Evolutionary conservation across 495 filamentous ascomycete genomes (phyloP), one percentile per base, ranked within the genome.

Genomic region (Penicillium bovifimosum): DNA sequence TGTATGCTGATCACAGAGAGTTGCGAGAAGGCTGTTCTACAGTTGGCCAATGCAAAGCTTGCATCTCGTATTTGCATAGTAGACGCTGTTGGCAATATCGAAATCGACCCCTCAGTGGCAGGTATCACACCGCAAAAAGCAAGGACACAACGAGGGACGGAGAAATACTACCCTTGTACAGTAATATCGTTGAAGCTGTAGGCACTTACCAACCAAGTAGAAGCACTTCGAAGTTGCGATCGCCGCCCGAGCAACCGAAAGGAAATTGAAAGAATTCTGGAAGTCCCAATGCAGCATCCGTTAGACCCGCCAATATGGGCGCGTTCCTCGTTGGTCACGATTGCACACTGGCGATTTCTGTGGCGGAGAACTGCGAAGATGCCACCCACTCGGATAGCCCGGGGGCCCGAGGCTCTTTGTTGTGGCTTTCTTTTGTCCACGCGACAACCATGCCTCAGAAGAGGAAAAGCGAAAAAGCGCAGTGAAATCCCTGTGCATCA

Each of bases 331-430:
- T 42, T 50, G 48, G 39, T 9, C 36, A 50, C 3, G 17, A 42
- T 33, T 50, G 48, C 24, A 50, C 29, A 35, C 28, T 41, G 10
- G 48, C 24, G 33, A 34, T 35, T 41, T 50, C 38, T 39, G 11
- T 35, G 5, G 48, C 42, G 48, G 48, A 50, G 48, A 50, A 50
- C 14, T 38, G 34, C 34, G 11, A 36, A 26, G 34, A 34, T 34
- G n/a, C 11, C 17, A 41, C 34, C 10, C 27, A 42, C 20, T 50
- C 48, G 47, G 47, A 50, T 50, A 42, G 36, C 38, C 34, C 47
- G 39, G 48, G 18, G 3, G 34, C 11, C 39, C 48, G 16, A 32
- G 38, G 31, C 29, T 42, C 47, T 41, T 27, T 42, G 33, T 40
- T 24, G 16, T 14, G 38, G 18, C 17, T 42, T 38, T 41, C 16